These are phyloP conservation scores for Pseudonectria foliicola DNA, from an alignment of 2,329 filamentous ascomycete genomes.

Conservation along the genomic window DNA sequence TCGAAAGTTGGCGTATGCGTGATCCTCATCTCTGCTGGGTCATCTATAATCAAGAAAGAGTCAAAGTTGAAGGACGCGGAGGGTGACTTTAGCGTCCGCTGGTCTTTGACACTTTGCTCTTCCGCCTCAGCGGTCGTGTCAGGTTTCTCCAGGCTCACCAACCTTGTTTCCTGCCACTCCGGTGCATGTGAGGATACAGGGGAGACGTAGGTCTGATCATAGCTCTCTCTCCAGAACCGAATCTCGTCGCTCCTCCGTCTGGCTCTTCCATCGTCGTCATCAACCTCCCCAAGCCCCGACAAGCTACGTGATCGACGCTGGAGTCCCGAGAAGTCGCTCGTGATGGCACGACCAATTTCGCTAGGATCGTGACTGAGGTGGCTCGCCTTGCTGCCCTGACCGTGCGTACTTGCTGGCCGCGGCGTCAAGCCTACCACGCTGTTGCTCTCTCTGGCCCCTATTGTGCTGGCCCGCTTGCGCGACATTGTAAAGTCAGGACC, in stretches of 20 bases:
- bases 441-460: constrained; percentile 30
- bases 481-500: constrained; percentile 36
- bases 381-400: constrained; percentile 35
- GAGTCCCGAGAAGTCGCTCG: constrained; percentile 42
- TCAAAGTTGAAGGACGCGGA: constrained; percentile 51
- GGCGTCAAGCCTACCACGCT: constrained; percentile 48
- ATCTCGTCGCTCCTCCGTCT: constrained; percentile 57
- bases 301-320: constrained; percentile 54
- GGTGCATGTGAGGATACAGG: constrained; percentile 42
- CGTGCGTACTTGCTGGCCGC: constrained; percentile 54
- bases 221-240: constrained; percentile 56
- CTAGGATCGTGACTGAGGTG: constrained; percentile 36
- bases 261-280: constrained; percentile 24
- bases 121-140: constrained; percentile 19
- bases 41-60: constrained; percentile 36
- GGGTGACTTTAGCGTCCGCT: constrained; percentile 27
- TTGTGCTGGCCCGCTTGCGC: constrained; percentile 24
- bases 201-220: constrained; percentile 44
- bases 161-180: constrained; percentile 27
- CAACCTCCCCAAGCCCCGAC: constrained; percentile 43
- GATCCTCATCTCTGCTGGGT: constrained; percentile 49
- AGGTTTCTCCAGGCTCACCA: constrained; percentile 20
- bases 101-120: constrained; percentile 14
- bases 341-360: constrained; percentile 57
- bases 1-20: constrained; percentile 49